A percentile compares a stretch with the other conserved stretches of the same genome.
Evolutionary conservation across 345 rosid genomes (phyloP).

Genomic region (Sisymbrium altissimum): DNA sequence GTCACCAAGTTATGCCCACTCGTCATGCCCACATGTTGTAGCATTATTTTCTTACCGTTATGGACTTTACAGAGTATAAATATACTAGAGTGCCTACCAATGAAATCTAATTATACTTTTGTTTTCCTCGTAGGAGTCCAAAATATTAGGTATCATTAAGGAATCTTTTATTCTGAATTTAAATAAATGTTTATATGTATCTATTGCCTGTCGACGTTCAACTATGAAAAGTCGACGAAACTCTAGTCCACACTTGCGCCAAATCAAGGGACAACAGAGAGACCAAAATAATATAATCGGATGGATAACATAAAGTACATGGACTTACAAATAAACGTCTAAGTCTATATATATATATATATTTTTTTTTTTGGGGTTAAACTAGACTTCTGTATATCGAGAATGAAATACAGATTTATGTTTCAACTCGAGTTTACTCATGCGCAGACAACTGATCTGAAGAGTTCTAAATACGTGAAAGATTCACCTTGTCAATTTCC

Average conservation of each 20-base stretch:
- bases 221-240: neutral
- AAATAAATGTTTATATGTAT: neutral
- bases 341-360: neutral
- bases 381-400: neutral
- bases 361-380: neutral
- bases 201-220: neutral
- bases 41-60: neutral
- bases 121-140: no score
- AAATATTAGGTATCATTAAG: neutral
- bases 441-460: neutral
- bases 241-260: conserved; percentile 4
- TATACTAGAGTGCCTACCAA: no score
- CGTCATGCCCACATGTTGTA: neutral
- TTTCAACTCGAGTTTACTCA: neutral
- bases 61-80: no score
- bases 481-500: neutral
- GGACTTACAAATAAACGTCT: neutral
- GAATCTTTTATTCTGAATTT: neutral
- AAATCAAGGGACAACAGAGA: neutral
- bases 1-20: neutral
- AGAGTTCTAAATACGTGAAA: neutral
- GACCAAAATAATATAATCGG: neutral
- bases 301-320: neutral
- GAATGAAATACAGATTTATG: neutral
- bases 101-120: no score